Evolutionary conservation across 352 stramenopile species (phyloP), one percentile per base, ranked within the genome.

Genomic region (Phytophthora tentaculata): DNA sequence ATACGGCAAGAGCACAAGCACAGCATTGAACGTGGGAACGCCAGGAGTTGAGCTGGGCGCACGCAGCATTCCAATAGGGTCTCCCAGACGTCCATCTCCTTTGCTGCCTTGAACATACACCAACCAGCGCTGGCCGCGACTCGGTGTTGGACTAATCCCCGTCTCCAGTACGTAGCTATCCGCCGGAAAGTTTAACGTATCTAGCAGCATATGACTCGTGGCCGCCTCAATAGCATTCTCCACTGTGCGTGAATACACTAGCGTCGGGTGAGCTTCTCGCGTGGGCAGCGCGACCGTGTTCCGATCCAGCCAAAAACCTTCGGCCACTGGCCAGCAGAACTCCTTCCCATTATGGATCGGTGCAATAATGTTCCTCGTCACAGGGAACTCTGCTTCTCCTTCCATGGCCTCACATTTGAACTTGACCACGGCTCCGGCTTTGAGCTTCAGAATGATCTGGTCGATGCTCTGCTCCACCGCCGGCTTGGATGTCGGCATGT

Each of bases 1-100:
- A 67, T 96, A 95, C n/a, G 89, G 89, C n/a, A 96, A 71, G 20
- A 96, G 59, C 5, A 96, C 77, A n/a, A 96, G 79, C 61, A 93
- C 69, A 3, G 79, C 77, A 19, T 65, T 89, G 16, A 74, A 72
- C 0, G 65, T 65, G 3, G 74, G 77, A 1, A 78, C 67, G 8
- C 71, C 71, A 37, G 77, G 73, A 1, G 57, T 56, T 1, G 65
- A 70, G 14, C 24, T 72, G 9, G 69, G 58, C 0, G 73, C 45
- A 53, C 86, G 84, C 20, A 96, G 63, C 61, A 94, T 94, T 12
- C 89, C 89, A 64, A 96, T 89, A 0, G 89, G 84, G 35, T 96
- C 89, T 48, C 88, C 87, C 7, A 95, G 32, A n/a, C 88, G 78
- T 39, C 85, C 85, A 29, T 96, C 88, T 5, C 88, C 88, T 41